Conservation (phyloP, 495 filamentous ascomycete species). For the Xylona heveae region DNA sequence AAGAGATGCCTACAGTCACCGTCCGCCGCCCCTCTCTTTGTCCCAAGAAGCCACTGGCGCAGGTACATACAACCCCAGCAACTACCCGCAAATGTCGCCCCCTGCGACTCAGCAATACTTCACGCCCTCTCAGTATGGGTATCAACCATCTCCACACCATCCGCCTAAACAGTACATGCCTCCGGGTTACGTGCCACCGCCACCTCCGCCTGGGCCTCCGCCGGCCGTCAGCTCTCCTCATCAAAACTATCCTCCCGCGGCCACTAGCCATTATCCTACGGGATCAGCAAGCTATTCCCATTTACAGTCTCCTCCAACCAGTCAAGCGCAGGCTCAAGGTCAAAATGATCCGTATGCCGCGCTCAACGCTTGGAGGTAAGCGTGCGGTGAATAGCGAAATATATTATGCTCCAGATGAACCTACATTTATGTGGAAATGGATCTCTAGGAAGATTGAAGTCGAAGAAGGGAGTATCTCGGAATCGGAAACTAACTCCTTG, state of each 20-base stretch:
- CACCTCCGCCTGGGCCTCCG: conserved; percentile 68
- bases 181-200: conserved; percentile 73
- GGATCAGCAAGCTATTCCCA: conserved; percentile 38
- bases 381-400: neutral
- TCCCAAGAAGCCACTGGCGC: no score
- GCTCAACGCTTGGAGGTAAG: conserved; percentile 66
- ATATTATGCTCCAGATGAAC: no score
- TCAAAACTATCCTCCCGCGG: conserved; percentile 28
- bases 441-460: no score
- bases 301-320: conserved; percentile 21
- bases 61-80: conserved; percentile 1
- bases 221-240: conserved; percentile 54
- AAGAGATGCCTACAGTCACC: no score
- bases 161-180: conserved; percentile 30
- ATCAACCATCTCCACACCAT: conserved; percentile 7
- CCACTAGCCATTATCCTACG: conserved; percentile 24
- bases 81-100: conserved; percentile 11
- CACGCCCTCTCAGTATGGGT: conserved; percentile 9
- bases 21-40: no score
- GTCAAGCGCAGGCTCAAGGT: conserved; percentile 22
- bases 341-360: conserved; percentile 67
- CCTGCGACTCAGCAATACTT: conserved; percentile 14
- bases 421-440: no score
- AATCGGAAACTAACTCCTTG: no score
- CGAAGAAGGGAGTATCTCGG: no score